Conservation (phyloP, 192 early-diverging fungal species). For the Backusella sp. region DNA sequence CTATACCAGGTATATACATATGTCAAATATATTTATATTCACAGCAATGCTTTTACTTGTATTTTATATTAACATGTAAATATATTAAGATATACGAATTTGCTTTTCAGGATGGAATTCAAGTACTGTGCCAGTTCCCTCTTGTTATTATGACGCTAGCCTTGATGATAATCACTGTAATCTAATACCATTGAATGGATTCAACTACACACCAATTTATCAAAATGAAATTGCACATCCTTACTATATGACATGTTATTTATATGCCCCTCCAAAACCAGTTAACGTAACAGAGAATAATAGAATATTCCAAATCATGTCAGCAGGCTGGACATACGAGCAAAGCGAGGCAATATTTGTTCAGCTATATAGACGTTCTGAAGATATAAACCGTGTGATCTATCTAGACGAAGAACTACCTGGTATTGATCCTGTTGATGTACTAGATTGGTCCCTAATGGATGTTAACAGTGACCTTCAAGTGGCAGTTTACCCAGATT, state of each 20-base stretch:
- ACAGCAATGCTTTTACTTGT: background rate
- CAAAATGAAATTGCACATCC: background rate
- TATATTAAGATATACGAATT: background rate
- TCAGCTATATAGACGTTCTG: background rate
- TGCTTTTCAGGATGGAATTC: background rate
- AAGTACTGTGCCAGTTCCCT: background rate
- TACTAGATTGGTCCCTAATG: background rate
- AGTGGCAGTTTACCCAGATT: background rate
- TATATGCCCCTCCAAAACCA: background rate
- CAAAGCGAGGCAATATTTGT: background rate
- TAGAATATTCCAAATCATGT: background rate
- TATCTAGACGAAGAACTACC: background rate
- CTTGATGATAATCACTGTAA: background rate
- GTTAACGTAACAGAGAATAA: background rate
- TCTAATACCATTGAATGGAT: background rate
- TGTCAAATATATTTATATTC: background rate
- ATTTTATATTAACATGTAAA: background rate
- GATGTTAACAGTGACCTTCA: background rate
- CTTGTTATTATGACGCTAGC: background rate
- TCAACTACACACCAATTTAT: background rate
- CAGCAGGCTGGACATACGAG: background rate
- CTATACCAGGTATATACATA: conserved; percentile 1
- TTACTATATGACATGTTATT: background rate
- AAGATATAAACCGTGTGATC: background rate
- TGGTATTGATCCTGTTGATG: background rate